A percentile compares a stretch with the other conserved stretches of the same genome.
These are phyloP conservation scores for Closterium sp. DNA, from an alignment of 139 green algal genomes.

Conservation along the genomic window DNA sequence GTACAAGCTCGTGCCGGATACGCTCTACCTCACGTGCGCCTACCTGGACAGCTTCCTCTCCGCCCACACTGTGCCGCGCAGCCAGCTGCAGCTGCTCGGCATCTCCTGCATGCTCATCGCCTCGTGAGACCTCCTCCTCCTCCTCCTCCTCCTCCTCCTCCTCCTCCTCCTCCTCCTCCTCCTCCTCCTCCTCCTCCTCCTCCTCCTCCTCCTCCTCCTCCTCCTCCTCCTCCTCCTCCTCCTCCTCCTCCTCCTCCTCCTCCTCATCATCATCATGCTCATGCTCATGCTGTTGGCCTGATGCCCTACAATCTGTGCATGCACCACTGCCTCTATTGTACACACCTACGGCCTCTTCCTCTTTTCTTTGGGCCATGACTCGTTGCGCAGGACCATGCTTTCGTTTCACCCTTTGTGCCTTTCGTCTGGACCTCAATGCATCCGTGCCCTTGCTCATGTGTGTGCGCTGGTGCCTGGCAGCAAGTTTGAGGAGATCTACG, in stretches of 20 bases:
- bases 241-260: too few species aligned
- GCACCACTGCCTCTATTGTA: too few species aligned
- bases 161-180: too few species aligned
- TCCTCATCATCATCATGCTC: too few species aligned
- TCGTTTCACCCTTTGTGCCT: not conserved
- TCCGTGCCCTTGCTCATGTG: not conserved
- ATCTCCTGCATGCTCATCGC: slow-evolving; percentile 92
- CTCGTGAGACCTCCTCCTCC: slow-evolving; percentile 50
- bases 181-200: too few species aligned
- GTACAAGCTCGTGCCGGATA: slow-evolving; percentile 91
- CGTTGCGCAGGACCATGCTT: not conserved
- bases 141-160: too few species aligned
- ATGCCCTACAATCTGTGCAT: not conserved
- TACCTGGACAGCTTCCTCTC: slow-evolving; percentile 90
- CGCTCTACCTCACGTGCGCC: slow-evolving; percentile 81
- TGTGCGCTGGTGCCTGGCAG: slow-evolving; percentile 12
- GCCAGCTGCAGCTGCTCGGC: slow-evolving; percentile 77
- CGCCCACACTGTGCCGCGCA: slow-evolving; percentile 53
- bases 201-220: too few species aligned
- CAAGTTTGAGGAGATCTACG: slow-evolving; percentile 99
- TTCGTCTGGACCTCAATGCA: not conserved
- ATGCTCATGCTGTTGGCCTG: not conserved
- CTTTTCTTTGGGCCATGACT: not conserved
- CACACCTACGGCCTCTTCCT: not conserved
- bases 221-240: too few species aligned